phyloP scores from a whole-genome alignment of 148 eudicot genomes.

The Agrostemma githago region DNA sequence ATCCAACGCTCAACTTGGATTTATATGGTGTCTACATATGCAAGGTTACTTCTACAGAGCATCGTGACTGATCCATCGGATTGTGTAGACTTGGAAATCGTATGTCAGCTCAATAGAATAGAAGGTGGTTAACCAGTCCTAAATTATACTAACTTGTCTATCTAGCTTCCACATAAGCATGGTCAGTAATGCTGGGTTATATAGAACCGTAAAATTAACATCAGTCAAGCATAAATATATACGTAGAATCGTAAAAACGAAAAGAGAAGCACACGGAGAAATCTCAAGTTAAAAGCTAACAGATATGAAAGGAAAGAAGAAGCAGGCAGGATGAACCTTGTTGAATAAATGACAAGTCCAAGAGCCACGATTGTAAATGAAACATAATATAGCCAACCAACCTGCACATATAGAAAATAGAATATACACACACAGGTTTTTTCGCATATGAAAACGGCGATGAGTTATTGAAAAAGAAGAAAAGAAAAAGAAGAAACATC shows the following conservation, averaged over 20 bases:
- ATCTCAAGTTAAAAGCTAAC: not conserved
- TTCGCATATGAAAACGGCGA: not conserved
- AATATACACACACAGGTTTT: not conserved
- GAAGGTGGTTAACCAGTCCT: too few species aligned
- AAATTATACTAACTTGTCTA: too few species aligned
- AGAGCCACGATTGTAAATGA: constrained; percentile 62
- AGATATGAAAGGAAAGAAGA: not conserved
- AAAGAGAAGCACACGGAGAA: not conserved
- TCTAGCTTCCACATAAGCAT: too few species aligned
- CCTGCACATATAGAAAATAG: constrained; percentile 45
- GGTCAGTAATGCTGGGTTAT: too few species aligned
- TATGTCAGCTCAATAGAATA: too few species aligned
- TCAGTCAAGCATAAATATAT: not conserved
- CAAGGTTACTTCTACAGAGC: too few species aligned
- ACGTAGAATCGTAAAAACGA: not conserved
- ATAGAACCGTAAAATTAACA: too few species aligned
- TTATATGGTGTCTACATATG: too few species aligned
- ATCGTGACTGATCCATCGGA: too few species aligned
- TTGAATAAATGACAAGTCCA: constrained; percentile 71
- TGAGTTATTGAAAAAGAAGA: not conserved
- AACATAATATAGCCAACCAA: constrained; percentile 74
- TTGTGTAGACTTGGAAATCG: too few species aligned
- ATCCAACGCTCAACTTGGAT: too few species aligned
- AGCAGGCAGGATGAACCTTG: constrained; percentile 35
- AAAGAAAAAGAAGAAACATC: not conserved